Conservation (phyloP, 306 rosid genomes). For the Pyrus pyrifolia region DNA sequence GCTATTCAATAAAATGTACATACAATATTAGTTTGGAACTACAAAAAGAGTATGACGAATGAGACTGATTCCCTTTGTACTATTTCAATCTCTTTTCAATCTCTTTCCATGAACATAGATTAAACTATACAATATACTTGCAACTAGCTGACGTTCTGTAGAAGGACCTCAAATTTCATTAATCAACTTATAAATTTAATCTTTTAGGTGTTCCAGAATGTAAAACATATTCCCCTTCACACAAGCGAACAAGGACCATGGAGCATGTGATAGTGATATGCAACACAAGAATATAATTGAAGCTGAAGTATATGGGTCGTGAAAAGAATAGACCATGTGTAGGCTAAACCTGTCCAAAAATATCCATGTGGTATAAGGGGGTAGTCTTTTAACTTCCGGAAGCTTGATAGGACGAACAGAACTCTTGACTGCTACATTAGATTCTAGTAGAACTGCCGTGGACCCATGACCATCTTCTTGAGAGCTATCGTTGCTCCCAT, state of each 20-base stretch:
- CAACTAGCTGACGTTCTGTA: not conserved
- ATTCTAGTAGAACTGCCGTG: constrained; percentile 92
- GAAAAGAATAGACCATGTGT: not conserved
- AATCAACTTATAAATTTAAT: not conserved
- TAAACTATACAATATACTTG: not conserved
- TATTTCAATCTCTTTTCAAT: not conserved
- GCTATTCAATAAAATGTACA: not conserved
- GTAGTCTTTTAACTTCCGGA: constrained; percentile 71
- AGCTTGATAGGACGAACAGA: constrained; percentile 91
- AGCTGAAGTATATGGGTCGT: not conserved
- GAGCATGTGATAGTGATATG: not conserved
- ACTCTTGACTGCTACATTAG: constrained; percentile 83
- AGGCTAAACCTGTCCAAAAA: constrained; percentile 79
- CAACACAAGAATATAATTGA: not conserved
- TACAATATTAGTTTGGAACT: not conserved
- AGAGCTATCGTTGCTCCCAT: constrained; percentile 51
- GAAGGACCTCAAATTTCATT: not conserved
- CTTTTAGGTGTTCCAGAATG: not conserved
- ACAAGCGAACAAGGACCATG: not conserved
- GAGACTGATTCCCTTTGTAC: not conserved
- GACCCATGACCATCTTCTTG: constrained; percentile 71
- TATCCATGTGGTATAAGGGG: constrained; percentile 97
- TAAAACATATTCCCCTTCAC: not conserved
- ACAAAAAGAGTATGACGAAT: not conserved
- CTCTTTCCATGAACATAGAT: not conserved